A percentile compares a stretch with the other conserved stretches of the same genome.
These are phyloP conservation scores for Diaporthe batatas DNA, from an alignment of 2,329 filamentous ascomycete species.

Conservation along the genomic window DNA sequence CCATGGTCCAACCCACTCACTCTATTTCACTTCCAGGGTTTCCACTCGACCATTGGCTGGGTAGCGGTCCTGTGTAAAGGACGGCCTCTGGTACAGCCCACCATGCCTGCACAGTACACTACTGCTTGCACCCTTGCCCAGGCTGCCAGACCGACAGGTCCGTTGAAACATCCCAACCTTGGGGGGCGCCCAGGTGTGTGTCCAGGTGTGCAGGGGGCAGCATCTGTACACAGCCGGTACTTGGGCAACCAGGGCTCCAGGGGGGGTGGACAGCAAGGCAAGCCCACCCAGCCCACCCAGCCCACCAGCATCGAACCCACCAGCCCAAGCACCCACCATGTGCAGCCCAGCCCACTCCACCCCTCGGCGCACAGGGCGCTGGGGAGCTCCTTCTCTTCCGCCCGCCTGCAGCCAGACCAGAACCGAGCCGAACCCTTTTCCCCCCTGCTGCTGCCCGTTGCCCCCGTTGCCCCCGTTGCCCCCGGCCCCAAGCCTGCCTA, in stretches of 20 bases:
- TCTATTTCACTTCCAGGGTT: conserved; percentile 26
- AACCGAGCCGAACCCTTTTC: conserved; percentile 27
- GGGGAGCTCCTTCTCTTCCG: conserved; percentile 19
- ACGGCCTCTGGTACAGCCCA: not conserved
- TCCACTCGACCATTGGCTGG: conserved; percentile 17
- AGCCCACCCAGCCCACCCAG: conserved; percentile 34
- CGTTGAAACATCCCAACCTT: conserved; percentile 40
- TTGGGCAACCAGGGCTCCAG: conserved; percentile 26
- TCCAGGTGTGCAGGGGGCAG: conserved; percentile 39
- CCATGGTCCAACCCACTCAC: conserved; percentile 17
- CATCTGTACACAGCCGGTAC: conserved; percentile 40
- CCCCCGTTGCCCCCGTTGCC: not conserved
- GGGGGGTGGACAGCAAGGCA: conserved; percentile 27
- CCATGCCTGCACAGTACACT: not conserved
- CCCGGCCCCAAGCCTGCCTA: not conserved
- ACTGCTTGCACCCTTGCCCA: conserved; percentile 29
- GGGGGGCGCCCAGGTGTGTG: conserved; percentile 11
- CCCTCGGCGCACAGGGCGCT: conserved; percentile 37
- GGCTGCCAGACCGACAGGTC: conserved; percentile 41
- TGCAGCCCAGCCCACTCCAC: conserved; percentile 32
- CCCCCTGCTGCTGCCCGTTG: conserved; percentile 3
- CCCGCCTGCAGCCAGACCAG: conserved; percentile 23
- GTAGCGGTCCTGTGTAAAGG: not conserved
- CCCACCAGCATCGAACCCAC: conserved; percentile 30
- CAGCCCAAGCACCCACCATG: conserved; percentile 28